These are phyloP conservation scores for Hyaloperonospora arabidopsidis DNA, from an alignment of 352 stramenopile genomes.

Conservation along the genomic window DNA sequence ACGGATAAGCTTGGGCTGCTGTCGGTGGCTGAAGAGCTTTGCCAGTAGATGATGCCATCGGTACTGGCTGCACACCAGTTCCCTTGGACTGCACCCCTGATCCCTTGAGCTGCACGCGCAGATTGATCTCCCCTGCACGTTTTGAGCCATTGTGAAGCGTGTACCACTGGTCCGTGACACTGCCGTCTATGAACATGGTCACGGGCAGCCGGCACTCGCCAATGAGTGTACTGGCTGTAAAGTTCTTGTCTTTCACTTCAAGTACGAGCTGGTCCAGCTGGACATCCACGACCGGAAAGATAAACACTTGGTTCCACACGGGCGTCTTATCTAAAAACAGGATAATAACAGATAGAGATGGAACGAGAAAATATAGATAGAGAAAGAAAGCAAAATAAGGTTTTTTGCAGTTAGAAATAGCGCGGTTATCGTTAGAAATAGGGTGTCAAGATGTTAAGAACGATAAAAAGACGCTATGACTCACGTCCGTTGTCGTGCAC, in stretches of 20 bases:
- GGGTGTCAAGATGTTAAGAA: too few relatives aligned
- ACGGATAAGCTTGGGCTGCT: constrained; percentile 26
- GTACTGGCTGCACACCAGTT: constrained; percentile 9
- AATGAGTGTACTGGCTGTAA: constrained; percentile 66
- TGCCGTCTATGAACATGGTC: constrained; percentile 62
- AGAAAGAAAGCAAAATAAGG: not conserved
- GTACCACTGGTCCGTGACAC: constrained; percentile 76
- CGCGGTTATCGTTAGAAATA: too few relatives aligned
- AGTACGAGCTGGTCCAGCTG: constrained; percentile 69
- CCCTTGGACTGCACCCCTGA: too few relatives aligned
- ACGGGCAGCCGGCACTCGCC: constrained; percentile 62
- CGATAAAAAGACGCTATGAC: too few relatives aligned
- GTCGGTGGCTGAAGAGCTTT: constrained; percentile 20
- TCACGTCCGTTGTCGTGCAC: constrained; percentile 79
- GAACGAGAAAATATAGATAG: not conserved
- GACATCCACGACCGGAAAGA: constrained; percentile 63
- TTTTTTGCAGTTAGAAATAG: too few relatives aligned
- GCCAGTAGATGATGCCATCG: constrained; percentile 10
- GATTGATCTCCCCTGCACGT: constrained; percentile 68
- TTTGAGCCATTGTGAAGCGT: constrained; percentile 59
- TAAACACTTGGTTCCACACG: constrained; percentile 79
- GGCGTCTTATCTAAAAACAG: constrained; percentile 46
- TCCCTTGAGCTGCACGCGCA: constrained; percentile 63
- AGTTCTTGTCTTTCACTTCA: constrained; percentile 83
- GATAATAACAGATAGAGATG: not conserved